These are phyloP conservation scores for Elaeis guineensis DNA, from an alignment of 176 grass and related monocot species.

Conservation along the genomic window DNA sequence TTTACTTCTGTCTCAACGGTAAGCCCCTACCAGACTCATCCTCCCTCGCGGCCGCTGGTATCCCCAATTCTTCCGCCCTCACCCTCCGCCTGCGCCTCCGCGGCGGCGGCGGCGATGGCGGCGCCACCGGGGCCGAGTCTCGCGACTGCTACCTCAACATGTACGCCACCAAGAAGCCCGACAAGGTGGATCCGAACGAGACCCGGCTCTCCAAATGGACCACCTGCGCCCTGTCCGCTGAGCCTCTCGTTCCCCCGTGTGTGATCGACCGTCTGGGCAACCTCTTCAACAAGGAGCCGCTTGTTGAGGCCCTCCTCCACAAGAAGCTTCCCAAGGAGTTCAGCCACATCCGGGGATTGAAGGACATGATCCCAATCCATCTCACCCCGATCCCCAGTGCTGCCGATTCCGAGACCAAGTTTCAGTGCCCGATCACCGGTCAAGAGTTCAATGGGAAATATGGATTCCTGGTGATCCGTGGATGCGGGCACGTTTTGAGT, in stretches of 20 bases:
- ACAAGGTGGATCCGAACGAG: conserved; percentile 95
- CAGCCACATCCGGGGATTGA: conserved; percentile 58
- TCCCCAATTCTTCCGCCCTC: conserved; percentile 20
- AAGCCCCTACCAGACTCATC: conserved; percentile 22
- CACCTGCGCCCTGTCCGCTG: conserved; percentile 75
- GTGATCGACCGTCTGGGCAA: conserved; percentile 74
- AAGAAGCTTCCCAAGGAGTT: conserved; percentile 78
- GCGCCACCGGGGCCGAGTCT: conserved; percentile 88
- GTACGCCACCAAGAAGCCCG: conserved; percentile 87
- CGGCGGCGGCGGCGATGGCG: conserved; percentile 82
- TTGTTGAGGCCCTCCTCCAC: conserved; percentile 78
- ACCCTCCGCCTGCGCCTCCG: conserved; percentile 49
- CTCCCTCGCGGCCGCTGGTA: neutral
- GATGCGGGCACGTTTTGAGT: conserved; percentile 77
- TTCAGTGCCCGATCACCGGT: conserved; percentile 74
- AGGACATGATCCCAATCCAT: conserved; percentile 82
- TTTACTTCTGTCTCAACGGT: conserved; percentile 64
- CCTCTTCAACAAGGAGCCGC: conserved; percentile 84
- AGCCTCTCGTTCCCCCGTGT: conserved; percentile 51
- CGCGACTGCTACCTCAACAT: conserved; percentile 98
- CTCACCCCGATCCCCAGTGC: conserved; percentile 38
- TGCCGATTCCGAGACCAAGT: conserved; percentile 31
- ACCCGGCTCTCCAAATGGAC: conserved; percentile 82
- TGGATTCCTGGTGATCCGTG: conserved; percentile 48
- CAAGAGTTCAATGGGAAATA: conserved; percentile 88